Percentiles rank a stretch among this genome's conserved stretches.
phyloP scores from a whole-genome alignment of 352 stramenopile genomes.

The Phytophthora pseudosyringae region DNA sequence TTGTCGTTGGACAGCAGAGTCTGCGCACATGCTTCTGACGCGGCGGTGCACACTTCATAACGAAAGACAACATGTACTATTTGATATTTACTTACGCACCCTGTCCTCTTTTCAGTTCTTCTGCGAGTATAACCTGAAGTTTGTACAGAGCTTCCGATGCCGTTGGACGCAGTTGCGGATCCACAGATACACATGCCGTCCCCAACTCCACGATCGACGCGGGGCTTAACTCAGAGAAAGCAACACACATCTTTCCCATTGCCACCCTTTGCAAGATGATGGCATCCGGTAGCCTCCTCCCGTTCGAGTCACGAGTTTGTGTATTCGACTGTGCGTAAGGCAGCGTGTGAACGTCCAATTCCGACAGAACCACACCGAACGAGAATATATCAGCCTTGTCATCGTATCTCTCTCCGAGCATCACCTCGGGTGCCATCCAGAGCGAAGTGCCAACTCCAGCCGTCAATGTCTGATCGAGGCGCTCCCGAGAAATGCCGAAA shows the following conservation, averaged over 20 bases:
- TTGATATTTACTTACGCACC: slow-evolving; percentile 14
- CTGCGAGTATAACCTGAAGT: background rate
- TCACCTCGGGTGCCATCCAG: slow-evolving; percentile 31
- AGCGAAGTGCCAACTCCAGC: slow-evolving; percentile 23
- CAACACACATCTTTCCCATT: slow-evolving; percentile 17
- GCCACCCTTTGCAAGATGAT: slow-evolving; percentile 28
- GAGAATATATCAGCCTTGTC: slow-evolving; percentile 32
- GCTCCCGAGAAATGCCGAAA: slow-evolving; percentile 58
- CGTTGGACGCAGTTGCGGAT: slow-evolving; percentile 14
- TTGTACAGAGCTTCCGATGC: slow-evolving; percentile 17
- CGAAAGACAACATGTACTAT: background rate
- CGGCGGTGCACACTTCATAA: background rate
- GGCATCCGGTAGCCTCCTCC: slow-evolving; percentile 20
- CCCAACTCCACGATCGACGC: slow-evolving; percentile 22
- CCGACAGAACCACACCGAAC: slow-evolving; percentile 27
- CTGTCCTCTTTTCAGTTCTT: background rate
- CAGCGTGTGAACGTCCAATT: slow-evolving; percentile 22
- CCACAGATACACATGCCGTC: slow-evolving; percentile 21
- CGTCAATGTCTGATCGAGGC: slow-evolving; percentile 34
- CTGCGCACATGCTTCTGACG: slow-evolving; percentile 24
- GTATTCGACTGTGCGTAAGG: slow-evolving; percentile 14
- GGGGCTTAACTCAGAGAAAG: slow-evolving; percentile 16
- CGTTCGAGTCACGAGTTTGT: slow-evolving; percentile 23
- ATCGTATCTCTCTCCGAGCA: slow-evolving; percentile 24
- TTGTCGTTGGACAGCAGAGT: slow-evolving; percentile 10